phyloP scores from a whole-genome alignment of 2,329 filamentous ascomycete genomes.

The Ilyonectria sp. region DNA sequence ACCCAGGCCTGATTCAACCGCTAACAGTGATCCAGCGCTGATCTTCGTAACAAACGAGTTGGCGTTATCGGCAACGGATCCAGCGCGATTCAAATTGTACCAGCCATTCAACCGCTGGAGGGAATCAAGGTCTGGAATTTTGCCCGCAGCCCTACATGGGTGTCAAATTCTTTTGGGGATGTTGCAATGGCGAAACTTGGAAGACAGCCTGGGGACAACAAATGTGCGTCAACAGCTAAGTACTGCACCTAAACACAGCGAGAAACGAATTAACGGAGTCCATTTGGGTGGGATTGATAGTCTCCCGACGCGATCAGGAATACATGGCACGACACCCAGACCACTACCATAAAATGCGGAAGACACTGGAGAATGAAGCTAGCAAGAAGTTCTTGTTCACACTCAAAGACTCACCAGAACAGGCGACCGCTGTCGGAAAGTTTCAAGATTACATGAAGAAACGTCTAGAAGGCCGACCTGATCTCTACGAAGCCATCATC shows the following conservation, averaged over 20 bases:
- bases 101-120: slow-evolving; percentile 6
- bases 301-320: slow-evolving; percentile 27
- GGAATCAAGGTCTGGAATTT: slow-evolving; percentile 19
- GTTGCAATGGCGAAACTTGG: slow-evolving; percentile 27
- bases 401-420: slow-evolving; percentile 17
- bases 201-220: slow-evolving; percentile 19
- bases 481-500: slow-evolving; percentile 14
- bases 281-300: not conserved
- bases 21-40: not conserved
- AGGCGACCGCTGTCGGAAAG: not conserved
- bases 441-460: slow-evolving; percentile 16
- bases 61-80: slow-evolving; percentile 25
- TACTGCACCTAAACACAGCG: too few species aligned
- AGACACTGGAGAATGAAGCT: slow-evolving; percentile 25
- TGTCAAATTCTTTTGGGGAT: slow-evolving; percentile 22
- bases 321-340: slow-evolving; percentile 28
- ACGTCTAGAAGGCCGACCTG: not conserved
- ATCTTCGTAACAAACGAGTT: slow-evolving; percentile 13
- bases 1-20: not conserved
- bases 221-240: slow-evolving; percentile 18
- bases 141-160: slow-evolving; percentile 19
- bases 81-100: slow-evolving; percentile 28
- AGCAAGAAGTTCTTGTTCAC: slow-evolving; percentile 13
- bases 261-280: not conserved
- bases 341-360: slow-evolving; percentile 20